Conservation (phyloP, 345 rosid genomes). For the Microthlaspi erraticum region DNA sequence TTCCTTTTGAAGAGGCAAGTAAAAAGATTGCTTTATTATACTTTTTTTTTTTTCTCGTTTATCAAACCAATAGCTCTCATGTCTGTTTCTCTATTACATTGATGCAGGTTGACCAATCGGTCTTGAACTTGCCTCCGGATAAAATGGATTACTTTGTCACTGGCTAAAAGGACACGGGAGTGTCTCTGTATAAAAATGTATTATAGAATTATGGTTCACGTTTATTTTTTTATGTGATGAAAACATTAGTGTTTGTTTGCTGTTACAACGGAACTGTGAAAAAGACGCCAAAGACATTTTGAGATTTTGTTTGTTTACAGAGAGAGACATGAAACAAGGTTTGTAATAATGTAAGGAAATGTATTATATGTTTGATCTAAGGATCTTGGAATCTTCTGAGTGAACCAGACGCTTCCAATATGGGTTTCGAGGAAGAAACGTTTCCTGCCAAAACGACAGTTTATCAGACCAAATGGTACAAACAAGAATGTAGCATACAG, state of each 20-base stretch:
- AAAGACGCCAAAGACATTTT: not conserved
- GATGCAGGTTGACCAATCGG: slow-evolving; percentile 74
- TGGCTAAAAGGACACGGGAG: slow-evolving; percentile 50
- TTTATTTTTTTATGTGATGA: slow-evolving; percentile 9
- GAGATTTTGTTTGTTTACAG: slow-evolving; percentile 23
- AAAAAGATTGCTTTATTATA: not conserved
- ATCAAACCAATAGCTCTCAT: not conserved
- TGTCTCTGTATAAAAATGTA: slow-evolving; percentile 36
- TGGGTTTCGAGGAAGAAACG: slow-evolving; percentile 75
- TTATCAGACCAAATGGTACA: not conserved
- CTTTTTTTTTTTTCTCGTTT: not conserved
- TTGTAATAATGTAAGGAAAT: slow-evolving; percentile 5
- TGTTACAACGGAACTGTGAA: slow-evolving; percentile 6
- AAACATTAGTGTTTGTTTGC: slow-evolving; percentile 29
- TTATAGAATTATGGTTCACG: slow-evolving; percentile 14
- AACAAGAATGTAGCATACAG: no score
- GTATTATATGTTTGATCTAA: slow-evolving; percentile 47
- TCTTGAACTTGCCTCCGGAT: slow-evolving; percentile 85
- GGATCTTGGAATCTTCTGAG: slow-evolving; percentile 44
- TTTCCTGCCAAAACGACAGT: slow-evolving; percentile 55
- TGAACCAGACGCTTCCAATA: slow-evolving; percentile 56
- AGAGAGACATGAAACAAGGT: slow-evolving; percentile 21
- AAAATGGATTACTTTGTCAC: slow-evolving; percentile 94
- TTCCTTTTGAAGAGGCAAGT: slow-evolving; percentile 90
- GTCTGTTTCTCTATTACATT: not conserved